Conservation (phyloP, 2,329 filamentous ascomycete species). For the Colletotrichum plurivorum region DNA sequence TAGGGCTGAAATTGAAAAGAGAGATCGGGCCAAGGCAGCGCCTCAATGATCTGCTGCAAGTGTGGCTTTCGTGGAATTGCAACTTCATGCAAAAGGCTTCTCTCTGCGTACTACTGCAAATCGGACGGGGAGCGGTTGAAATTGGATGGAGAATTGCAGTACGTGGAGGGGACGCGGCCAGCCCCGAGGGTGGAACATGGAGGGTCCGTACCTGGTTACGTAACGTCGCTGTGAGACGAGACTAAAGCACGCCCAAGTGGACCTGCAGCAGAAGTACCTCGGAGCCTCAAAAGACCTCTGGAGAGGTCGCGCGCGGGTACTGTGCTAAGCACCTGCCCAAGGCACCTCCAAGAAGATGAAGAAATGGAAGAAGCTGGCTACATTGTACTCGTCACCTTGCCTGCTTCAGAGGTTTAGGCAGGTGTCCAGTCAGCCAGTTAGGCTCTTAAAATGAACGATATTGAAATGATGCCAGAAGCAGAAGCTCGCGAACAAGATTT, state of each 20-base stretch:
- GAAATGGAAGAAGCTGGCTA: no score
- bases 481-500: neutral
- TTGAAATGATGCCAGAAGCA: neutral
- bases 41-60: conserved; percentile 39
- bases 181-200: conserved; percentile 15
- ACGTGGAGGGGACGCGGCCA: conserved; percentile 27
- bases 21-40: conserved; percentile 25
- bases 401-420: no score
- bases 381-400: no score
- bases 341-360: neutral
- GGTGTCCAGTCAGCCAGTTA: neutral
- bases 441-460: neutral
- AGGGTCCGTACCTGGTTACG: conserved; percentile 29
- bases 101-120: neutral
- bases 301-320: conserved; percentile 2
- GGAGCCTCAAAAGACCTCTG: conserved; percentile 4
- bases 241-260: conserved; percentile 13
- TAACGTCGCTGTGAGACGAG: conserved; percentile 17
- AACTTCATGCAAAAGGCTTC: conserved; percentile 28
- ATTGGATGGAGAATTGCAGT: conserved; percentile 33
- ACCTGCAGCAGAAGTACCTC: conserved; percentile 23
- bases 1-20: conserved; percentile 30
- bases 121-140: conserved; percentile 24
- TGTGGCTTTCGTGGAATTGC: conserved; percentile 40
- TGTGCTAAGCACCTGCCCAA: no score